Evolutionary conservation across 352 stramenopile genomes (phyloP).

Genomic region (Phytophthora colocasiae): DNA sequence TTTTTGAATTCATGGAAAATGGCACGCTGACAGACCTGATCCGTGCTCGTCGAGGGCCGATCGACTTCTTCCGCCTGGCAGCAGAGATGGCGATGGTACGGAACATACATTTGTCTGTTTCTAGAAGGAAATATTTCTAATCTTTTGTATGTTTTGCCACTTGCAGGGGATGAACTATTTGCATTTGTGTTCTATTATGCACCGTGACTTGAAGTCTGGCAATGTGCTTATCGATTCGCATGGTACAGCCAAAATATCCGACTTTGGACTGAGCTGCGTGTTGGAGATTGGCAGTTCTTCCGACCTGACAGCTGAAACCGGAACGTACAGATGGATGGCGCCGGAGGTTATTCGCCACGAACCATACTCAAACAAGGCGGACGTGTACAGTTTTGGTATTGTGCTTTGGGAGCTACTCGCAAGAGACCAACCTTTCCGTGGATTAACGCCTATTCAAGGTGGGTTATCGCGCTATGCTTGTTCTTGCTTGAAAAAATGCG

Average conservation of each 20-base stretch:
- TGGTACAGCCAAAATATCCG: constrained; percentile 87
- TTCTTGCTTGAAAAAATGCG: not conserved
- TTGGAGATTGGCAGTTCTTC: constrained; percentile 79
- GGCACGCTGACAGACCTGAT: constrained; percentile 88
- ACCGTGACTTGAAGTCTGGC: constrained; percentile 96
- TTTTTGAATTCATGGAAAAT: constrained; percentile 91
- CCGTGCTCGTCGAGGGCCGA: constrained; percentile 58
- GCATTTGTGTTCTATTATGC: constrained; percentile 94
- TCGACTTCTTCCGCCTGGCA: constrained; percentile 86
- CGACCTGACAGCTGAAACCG: constrained; percentile 87
- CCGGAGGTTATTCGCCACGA: constrained; percentile 94
- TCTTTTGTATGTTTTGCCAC: constrained; percentile 19
- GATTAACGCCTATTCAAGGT: constrained; percentile 87
- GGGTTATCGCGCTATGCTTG: constrained; percentile 10
- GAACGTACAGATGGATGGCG: constrained; percentile 96
- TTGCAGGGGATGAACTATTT: constrained; percentile 94
- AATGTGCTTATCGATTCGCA: constrained; percentile 92
- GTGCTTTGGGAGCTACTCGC: constrained; percentile 88
- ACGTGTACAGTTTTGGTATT: constrained; percentile 95
- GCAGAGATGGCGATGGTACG: constrained; percentile 83
- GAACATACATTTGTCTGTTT: not conserved
- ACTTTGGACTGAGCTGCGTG: constrained; percentile 89
- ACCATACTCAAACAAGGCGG: constrained; percentile 95
- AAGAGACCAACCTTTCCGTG: constrained; percentile 87
- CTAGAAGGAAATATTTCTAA: not conserved